phyloP scores from a whole-genome alignment of 768 basidiomycete genomes.

The Tremella fuciformis region DNA sequence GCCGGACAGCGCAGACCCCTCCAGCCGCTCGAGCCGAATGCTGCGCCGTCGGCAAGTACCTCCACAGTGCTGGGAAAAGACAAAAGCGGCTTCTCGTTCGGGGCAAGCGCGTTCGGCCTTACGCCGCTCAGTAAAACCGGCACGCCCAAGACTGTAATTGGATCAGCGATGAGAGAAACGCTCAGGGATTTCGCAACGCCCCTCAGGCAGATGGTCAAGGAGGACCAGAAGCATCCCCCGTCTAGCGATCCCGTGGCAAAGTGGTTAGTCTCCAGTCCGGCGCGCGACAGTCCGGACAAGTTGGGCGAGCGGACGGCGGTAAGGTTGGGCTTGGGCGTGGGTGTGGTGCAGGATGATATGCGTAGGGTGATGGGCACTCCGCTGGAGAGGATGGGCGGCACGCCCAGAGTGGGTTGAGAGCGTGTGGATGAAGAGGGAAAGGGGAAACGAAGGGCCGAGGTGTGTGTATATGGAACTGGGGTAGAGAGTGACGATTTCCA shows the following conservation, averaged over 20 bases:
- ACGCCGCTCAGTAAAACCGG: not conserved
- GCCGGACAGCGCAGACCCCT: not conserved
- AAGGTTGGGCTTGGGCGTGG: not conserved
- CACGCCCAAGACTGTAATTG: not conserved
- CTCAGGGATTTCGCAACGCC: not conserved
- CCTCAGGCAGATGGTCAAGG: not conserved
- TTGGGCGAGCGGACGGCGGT: not conserved
- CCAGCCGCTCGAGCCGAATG: conserved; percentile 1
- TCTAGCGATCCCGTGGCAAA: conserved; percentile 2
- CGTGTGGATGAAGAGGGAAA: no score
- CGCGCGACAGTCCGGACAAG: not conserved
- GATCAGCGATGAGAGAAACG: not conserved
- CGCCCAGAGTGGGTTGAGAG: no score
- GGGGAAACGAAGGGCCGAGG: no score
- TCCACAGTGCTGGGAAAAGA: no score
- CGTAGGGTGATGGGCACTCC: not conserved
- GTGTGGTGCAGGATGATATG: not conserved
- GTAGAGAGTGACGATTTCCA: no score
- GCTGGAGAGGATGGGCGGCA: no score
- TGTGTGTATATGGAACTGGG: no score
- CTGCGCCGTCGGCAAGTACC: not conserved
- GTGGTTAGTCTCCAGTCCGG: not conserved
- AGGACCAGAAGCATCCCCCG: not conserved
- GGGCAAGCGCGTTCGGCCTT: not conserved
- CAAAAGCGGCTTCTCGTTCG: not conserved